A percentile compares a stretch with the other conserved stretches of the same genome.
These are phyloP conservation scores for Cercospora sojina DNA, from an alignment of 2,329 filamentous ascomycete species.

Conservation along the genomic window DNA sequence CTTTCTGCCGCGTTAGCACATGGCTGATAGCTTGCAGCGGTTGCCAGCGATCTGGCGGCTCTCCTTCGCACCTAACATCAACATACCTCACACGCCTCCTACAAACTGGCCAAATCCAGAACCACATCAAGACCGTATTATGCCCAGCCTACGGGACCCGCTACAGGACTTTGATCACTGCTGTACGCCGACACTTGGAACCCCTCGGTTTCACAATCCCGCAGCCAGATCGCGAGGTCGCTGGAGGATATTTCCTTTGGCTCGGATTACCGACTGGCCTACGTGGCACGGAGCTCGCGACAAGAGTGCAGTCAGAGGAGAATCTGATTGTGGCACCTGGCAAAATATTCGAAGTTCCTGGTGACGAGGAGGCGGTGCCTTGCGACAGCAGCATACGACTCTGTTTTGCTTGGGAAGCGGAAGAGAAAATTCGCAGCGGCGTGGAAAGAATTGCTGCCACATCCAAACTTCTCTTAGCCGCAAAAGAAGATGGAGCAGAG, in stretches of 20 bases:
- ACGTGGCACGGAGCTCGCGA: slow-evolving; percentile 56
- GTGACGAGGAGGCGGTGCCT: slow-evolving; percentile 45
- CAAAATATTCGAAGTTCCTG: slow-evolving; percentile 62
- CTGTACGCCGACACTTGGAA: slow-evolving; percentile 59
- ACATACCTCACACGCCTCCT: slow-evolving; percentile 58
- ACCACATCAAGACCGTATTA: slow-evolving; percentile 54
- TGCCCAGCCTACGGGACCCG: slow-evolving; percentile 57
- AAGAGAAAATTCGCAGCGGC: slow-evolving; percentile 65
- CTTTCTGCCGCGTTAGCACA: neutral
- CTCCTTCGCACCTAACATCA: slow-evolving; percentile 59
- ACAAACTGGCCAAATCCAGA: slow-evolving; percentile 52
- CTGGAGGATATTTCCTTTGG: slow-evolving; percentile 88
- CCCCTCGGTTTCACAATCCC: slow-evolving; percentile 60
- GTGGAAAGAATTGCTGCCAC: slow-evolving; percentile 61
- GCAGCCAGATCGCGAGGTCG: slow-evolving; percentile 50
- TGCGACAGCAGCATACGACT: slow-evolving; percentile 63
- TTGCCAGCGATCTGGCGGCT: slow-evolving; percentile 58
- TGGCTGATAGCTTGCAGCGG: slow-evolving; percentile 40
- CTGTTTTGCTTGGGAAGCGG: slow-evolving; percentile 72
- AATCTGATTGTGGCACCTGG: slow-evolving; percentile 68
- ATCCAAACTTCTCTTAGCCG: slow-evolving; percentile 40
- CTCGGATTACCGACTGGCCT: slow-evolving; percentile 60
- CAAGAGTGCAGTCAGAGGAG: slow-evolving; percentile 60
- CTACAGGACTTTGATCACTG: slow-evolving; percentile 56
- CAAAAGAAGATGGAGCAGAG: slow-evolving; percentile 8